A percentile compares a stretch with the other conserved stretches of the same genome.
Conservation (phyloP, 1,139 yeast species). For the Casaregolazyma suthepensis region DNA sequence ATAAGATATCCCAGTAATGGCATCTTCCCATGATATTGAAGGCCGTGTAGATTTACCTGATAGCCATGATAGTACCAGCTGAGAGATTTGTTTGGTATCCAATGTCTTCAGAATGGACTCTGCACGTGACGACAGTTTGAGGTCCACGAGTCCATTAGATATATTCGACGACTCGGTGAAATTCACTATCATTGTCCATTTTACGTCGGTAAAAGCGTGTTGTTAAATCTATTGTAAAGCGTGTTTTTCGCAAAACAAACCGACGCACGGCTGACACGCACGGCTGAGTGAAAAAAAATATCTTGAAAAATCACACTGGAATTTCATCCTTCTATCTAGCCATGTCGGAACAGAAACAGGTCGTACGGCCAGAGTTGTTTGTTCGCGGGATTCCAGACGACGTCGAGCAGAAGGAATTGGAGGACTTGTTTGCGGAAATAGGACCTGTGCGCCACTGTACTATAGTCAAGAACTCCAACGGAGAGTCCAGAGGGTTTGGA, state of each 20-base stretch:
- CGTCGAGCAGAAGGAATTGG: slow-evolving; percentile 73
- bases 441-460: slow-evolving; percentile 96
- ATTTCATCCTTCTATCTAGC: neutral
- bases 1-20: neutral
- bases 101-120: neutral
- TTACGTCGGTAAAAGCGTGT: no score
- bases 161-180: neutral
- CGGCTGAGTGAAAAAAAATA: neutral
- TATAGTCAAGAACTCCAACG: slow-evolving; percentile 72
- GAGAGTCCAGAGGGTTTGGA: slow-evolving; percentile 82
- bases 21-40: slow-evolving; percentile 1
- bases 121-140: slow-evolving; percentile 1
- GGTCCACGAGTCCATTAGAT: slow-evolving; percentile 1
- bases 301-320: neutral
- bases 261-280: slow-evolving; percentile 3
- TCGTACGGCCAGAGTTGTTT: slow-evolving; percentile 43
- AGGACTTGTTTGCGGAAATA: slow-evolving; percentile 81
- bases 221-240: neutral
- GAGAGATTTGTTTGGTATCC: slow-evolving; percentile 3
- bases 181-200: neutral
- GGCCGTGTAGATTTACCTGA: slow-evolving; percentile 1
- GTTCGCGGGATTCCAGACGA: slow-evolving; percentile 77
- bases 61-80: slow-evolving; percentile 4
- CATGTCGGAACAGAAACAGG: slow-evolving; percentile 1
- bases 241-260: neutral